These are phyloP conservation scores for Lipomyces japonicus DNA, from an alignment of 805 yeast genomes.

Conservation along the genomic window DNA sequence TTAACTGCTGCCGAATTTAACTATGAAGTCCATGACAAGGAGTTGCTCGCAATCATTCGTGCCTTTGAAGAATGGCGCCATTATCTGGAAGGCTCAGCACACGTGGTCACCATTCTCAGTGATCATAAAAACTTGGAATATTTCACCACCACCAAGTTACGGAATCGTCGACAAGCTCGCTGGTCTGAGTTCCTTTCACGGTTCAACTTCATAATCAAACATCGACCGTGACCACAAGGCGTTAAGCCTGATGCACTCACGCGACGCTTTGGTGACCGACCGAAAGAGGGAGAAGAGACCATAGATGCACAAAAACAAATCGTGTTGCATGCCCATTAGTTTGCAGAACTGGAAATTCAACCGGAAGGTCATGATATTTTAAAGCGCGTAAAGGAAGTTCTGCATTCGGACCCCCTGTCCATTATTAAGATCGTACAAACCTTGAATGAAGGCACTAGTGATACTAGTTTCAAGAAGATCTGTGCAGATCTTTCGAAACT, in stretches of 20 bases:
- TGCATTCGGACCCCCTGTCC: neutral
- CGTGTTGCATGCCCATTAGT: too few species aligned
- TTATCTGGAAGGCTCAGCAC: constrained; percentile 5
- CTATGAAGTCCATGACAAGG: constrained; percentile 21
- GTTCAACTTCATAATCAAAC: too few species aligned
- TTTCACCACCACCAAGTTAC: neutral
- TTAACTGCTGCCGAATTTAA: constrained; percentile 11
- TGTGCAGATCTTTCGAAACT: neutral
- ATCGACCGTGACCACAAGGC: too few species aligned
- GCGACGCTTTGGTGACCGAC: neutral
- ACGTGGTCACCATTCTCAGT: neutral
- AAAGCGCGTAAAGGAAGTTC: too few species aligned
- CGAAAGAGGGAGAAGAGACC: too few species aligned
- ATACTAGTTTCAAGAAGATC: neutral
- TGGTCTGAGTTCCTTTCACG: too few species aligned
- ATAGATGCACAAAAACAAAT: too few species aligned
- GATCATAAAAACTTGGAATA: constrained; percentile 1
- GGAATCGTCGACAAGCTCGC: neutral
- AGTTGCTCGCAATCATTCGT: constrained; percentile 11
- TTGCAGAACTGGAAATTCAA: too few species aligned
- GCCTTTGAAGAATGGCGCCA: constrained; percentile 15
- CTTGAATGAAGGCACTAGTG: neutral
- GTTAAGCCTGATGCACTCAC: too few species aligned
- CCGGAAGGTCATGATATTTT: too few species aligned
- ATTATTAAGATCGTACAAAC: neutral